These are phyloP conservation scores for Fonsecaea nubica DNA, from an alignment of 2,329 filamentous ascomycete genomes.

Conservation along the genomic window DNA sequence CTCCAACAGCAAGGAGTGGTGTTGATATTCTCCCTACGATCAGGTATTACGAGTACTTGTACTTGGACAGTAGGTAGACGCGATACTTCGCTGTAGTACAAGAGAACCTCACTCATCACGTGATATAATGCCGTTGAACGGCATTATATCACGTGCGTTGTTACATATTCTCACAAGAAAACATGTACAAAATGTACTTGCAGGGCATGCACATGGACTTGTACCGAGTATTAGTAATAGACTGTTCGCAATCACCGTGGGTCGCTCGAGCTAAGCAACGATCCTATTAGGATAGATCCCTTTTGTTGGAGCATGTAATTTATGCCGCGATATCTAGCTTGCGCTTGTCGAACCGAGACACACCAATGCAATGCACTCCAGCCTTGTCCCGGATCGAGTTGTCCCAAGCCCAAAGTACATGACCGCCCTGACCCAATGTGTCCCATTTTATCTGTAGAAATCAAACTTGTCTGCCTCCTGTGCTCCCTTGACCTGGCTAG, in stretches of 20 bases:
- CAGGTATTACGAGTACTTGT: not conserved
- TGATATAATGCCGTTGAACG: no score
- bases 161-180: no score
- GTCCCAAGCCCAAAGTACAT: not conserved
- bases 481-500: slow-evolving; percentile 89
- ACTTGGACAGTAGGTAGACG: not conserved
- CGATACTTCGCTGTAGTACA: not conserved
- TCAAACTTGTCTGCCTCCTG: slow-evolving; percentile 76
- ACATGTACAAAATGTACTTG: no score
- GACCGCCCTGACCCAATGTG: not conserved
- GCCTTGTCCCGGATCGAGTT: slow-evolving; percentile 2
- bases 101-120: no score
- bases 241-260: not conserved
- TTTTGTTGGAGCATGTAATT: slow-evolving; percentile 5
- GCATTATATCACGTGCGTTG: no score
- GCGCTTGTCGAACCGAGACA: not conserved
- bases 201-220: not conserved
- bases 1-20: not conserved
- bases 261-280: not conserved
- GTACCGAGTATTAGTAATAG: not conserved
- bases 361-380: slow-evolving; percentile 20
- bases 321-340: not conserved
- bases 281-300: slow-evolving; percentile 7
- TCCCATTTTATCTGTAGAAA: slow-evolving; percentile 66
- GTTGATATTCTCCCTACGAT: not conserved